phyloP scores from a whole-genome alignment of 495 filamentous ascomycete genomes.

The Hypoxylon crocopeplum region DNA sequence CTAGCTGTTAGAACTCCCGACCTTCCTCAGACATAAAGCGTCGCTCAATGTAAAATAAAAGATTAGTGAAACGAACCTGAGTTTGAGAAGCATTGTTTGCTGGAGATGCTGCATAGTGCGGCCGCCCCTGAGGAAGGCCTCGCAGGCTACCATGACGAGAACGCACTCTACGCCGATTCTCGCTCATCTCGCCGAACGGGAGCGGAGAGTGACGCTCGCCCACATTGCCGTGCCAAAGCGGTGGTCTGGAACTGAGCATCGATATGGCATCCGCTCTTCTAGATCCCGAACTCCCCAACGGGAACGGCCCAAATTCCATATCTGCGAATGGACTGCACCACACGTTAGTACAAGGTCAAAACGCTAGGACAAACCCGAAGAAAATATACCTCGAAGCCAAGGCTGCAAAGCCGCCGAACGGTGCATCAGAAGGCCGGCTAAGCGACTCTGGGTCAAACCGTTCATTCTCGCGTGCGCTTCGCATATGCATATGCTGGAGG shows the following conservation, averaged over 20 bases:
- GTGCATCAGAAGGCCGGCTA: conserved; percentile 1
- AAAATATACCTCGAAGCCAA: conserved; percentile 23
- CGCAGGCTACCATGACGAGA: conserved; percentile 44
- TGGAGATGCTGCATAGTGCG: conserved; percentile 7
- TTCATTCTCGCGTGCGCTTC: conserved; percentile 11
- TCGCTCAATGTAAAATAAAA: neutral
- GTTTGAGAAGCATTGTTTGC: conserved; percentile 7
- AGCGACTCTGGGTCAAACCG: conserved; percentile 13
- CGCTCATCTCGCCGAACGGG: conserved; percentile 42
- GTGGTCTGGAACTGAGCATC: conserved; percentile 5
- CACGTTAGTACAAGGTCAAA: conserved; percentile 1
- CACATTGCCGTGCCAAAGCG: conserved; percentile 19
- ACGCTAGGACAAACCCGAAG: neutral
- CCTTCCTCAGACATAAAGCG: neutral
- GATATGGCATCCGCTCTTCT: conserved; percentile 20
- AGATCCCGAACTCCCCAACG: neutral
- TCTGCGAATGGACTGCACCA: conserved; percentile 21
- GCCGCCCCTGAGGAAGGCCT: conserved; percentile 15
- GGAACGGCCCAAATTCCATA: neutral
- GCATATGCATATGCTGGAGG: conserved; percentile 13
- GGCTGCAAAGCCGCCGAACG: conserved; percentile 1
- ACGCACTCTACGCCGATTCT: conserved; percentile 48
- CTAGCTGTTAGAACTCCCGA: conserved; percentile 23
- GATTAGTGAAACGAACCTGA: conserved; percentile 17
- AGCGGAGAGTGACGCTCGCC: conserved; percentile 48